Evolutionary conservation across 305 asterid genomes (phyloP).

Genomic region (Solanum hybrid): DNA sequence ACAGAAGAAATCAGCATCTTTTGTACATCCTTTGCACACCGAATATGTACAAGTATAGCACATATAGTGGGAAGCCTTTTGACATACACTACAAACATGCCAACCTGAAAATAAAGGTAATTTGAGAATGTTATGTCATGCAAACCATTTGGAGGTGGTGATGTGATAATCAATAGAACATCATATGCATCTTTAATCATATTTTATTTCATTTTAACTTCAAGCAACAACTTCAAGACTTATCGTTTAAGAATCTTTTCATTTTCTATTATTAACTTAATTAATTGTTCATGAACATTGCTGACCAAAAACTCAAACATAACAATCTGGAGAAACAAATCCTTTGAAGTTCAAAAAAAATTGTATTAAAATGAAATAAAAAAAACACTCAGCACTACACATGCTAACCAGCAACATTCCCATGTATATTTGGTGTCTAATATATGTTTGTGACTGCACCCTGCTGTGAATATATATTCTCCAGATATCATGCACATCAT

Average conservation of each 20-base stretch:
- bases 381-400: not conserved
- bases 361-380: not conserved
- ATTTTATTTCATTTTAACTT: not conserved
- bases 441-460: not conserved
- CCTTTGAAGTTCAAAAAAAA: not conserved
- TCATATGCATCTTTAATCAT: not conserved
- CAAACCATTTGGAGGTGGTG: not conserved
- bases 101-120: slow-evolving; percentile 66
- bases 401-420: not conserved
- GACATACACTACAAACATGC: slow-evolving; percentile 94
- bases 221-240: not conserved
- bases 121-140: not conserved
- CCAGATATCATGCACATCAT: not conserved
- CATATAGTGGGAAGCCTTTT: slow-evolving; percentile 60
- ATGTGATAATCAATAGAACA: not conserved
- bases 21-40: slow-evolving; percentile 79
- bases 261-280: not conserved
- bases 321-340: not conserved
- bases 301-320: not conserved
- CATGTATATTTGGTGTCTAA: not conserved
- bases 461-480: not conserved
- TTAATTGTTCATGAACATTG: not conserved
- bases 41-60: slow-evolving; percentile 97
- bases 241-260: not conserved
- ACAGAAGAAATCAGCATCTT: slow-evolving; percentile 50